These are phyloP conservation scores for Agastache rugosa DNA, from an alignment of 257 asterid genomes.

Conservation along the genomic window DNA sequence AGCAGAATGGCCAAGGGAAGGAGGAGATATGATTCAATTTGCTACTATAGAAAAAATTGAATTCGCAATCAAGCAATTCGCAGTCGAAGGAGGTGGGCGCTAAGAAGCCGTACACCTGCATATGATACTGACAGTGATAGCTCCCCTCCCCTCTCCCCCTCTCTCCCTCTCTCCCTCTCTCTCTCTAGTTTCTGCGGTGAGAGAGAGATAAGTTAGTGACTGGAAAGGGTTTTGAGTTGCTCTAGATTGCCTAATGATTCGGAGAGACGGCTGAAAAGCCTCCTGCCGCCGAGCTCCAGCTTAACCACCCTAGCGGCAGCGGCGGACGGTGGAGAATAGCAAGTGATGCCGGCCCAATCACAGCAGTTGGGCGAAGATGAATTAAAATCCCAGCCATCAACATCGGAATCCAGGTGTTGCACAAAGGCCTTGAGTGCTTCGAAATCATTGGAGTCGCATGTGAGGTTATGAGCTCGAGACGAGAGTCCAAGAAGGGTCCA, in stretches of 20 bases:
- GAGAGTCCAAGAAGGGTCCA: constrained; percentile 39
- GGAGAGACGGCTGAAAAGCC: constrained; percentile 53
- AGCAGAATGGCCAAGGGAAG: not conserved
- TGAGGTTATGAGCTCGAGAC: constrained; percentile 52
- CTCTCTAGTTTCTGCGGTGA: no score
- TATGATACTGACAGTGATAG: no score
- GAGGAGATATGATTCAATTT: not conserved
- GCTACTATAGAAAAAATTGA: not conserved
- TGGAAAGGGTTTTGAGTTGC: constrained; percentile 69
- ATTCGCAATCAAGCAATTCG: not conserved
- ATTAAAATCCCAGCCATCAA: constrained; percentile 55
- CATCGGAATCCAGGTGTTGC: constrained; percentile 43
- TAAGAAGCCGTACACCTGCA: no score
- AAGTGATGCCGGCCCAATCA: constrained; percentile 64
- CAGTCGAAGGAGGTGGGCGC: constrained; percentile 74
- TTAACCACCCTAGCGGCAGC: constrained; percentile 54
- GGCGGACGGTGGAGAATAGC: constrained; percentile 48
- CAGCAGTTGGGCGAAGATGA: constrained; percentile 65
- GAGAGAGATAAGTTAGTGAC: no score
- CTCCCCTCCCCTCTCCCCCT: no score
- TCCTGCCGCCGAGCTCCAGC: constrained; percentile 57
- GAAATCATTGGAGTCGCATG: constrained; percentile 62
- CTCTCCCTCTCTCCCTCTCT: no score
- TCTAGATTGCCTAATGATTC: constrained; percentile 64
- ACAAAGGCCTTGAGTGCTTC: constrained; percentile 53